Percentiles rank a stretch among this genome's conserved stretches.
phyloP scores from a whole-genome alignment of 192 early-diverging fungal genomes.

The Coemansia sp. region DNA sequence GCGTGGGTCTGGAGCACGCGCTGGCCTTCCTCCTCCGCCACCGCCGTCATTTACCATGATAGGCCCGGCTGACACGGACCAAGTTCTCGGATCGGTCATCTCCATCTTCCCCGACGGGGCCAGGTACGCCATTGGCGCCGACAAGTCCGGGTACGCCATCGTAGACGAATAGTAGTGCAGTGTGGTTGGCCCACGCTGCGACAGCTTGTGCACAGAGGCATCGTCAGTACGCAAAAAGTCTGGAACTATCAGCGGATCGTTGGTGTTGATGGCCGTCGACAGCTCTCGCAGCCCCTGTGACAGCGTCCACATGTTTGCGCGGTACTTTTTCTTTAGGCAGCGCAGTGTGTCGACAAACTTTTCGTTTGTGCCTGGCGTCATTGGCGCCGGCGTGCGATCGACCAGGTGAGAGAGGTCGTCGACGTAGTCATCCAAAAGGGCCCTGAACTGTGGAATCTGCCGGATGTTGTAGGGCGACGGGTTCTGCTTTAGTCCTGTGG shows the following conservation, averaged over 20 bases:
- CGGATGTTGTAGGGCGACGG: constrained; percentile 48
- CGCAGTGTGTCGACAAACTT: constrained; percentile 46
- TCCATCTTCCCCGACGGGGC: constrained; percentile 50
- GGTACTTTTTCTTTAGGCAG: constrained; percentile 30
- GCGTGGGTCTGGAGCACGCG: neutral
- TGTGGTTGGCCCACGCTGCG: neutral
- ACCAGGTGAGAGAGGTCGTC: constrained; percentile 53
- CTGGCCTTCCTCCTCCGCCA: constrained; percentile 2
- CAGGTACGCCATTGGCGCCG: constrained; percentile 47
- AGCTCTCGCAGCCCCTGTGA: constrained; percentile 44
- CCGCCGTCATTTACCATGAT: neutral
- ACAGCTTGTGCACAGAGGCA: neutral
- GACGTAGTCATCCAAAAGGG: constrained; percentile 52
- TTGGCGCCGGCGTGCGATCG: constrained; percentile 23
- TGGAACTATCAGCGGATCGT: constrained; percentile 31
- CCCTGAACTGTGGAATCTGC: constrained; percentile 42
- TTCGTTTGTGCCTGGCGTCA: constrained; percentile 31
- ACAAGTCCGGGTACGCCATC: constrained; percentile 36
- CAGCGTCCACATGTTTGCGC: constrained; percentile 36
- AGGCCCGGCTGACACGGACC: constrained; percentile 14
- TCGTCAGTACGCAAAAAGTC: constrained; percentile 19
- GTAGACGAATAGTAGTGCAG: constrained; percentile 37
- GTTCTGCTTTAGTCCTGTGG: constrained; percentile 48
- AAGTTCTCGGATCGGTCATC: constrained; percentile 41
- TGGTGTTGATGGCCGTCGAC: constrained; percentile 41